Conservation (phyloP, 306 rosid genomes). For the Alnus rubra region DNA sequence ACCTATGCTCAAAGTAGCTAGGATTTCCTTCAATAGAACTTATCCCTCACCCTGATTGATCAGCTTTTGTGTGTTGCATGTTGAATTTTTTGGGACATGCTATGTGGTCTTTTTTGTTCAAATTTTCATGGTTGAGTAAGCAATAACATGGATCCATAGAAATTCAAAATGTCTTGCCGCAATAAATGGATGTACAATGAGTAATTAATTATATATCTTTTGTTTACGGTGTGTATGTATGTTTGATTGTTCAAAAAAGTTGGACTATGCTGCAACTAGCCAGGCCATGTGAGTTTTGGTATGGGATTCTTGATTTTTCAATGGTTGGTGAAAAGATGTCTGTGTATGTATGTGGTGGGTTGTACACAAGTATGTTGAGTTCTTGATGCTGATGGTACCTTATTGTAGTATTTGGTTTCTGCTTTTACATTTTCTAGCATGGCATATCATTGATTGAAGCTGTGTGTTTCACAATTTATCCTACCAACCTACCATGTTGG, state of each 20-base stretch:
- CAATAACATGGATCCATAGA: neutral
- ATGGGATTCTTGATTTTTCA: neutral
- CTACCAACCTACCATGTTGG: neutral
- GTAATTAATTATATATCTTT: neutral
- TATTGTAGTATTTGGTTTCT: neutral
- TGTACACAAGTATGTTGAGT: neutral
- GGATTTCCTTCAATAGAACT: neutral
- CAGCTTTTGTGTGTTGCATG: neutral
- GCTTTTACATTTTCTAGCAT: neutral
- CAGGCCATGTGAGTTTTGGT: conserved; percentile 4
- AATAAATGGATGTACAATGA: neutral
- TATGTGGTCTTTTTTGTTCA: too few relatives aligned
- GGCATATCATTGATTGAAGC: neutral
- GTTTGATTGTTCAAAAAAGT: neutral
- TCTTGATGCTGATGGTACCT: neutral
- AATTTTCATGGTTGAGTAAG: neutral
- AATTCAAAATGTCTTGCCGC: neutral
- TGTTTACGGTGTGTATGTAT: neutral
- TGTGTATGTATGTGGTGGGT: neutral
- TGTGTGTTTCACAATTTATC: neutral
- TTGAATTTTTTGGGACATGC: neutral
- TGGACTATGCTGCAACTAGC: neutral
- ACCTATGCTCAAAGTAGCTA: neutral
- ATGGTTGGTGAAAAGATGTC: neutral
- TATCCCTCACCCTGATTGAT: neutral